Evolutionary conservation across 345 rosid genomes (phyloP).

Genomic region (Eutrema japonicum): DNA sequence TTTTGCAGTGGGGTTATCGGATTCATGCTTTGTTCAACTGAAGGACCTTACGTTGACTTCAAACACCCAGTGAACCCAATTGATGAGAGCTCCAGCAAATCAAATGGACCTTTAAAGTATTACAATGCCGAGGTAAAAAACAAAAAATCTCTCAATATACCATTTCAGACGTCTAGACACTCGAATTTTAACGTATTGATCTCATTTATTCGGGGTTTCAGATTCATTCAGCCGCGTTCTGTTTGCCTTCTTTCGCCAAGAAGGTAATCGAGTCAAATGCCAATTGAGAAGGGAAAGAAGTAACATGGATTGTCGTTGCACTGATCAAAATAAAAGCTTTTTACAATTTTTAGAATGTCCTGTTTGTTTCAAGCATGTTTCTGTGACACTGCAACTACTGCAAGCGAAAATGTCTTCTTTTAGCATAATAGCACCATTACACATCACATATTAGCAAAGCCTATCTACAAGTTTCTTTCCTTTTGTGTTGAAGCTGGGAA

Average conservation of each 20-base stretch:
- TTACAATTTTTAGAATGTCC: constrained; percentile 25
- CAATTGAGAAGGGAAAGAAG: constrained; percentile 27
- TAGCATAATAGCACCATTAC: constrained; percentile 24
- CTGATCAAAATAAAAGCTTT: constrained; percentile 33
- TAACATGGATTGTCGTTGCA: not conserved
- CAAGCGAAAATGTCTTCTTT: constrained; percentile 16
- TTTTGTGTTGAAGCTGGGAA: not conserved
- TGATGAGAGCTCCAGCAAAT: constrained; percentile 44
- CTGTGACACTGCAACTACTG: constrained; percentile 21
- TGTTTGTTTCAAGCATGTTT: constrained; percentile 36
- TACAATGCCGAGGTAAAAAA: constrained; percentile 62
- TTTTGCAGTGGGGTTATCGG: constrained; percentile 69
- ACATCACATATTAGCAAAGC: constrained; percentile 7
- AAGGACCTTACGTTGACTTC: constrained; percentile 69
- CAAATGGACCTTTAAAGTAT: constrained; percentile 58
- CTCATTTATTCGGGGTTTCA: constrained; percentile 34
- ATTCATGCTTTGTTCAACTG: constrained; percentile 73
- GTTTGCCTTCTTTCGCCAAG: constrained; percentile 64
- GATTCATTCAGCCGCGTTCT: constrained; percentile 66
- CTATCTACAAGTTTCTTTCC: not conserved
- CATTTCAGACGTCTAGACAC: not conserved
- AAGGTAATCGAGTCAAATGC: constrained; percentile 46
- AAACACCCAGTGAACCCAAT: constrained; percentile 54
- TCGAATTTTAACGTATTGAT: not conserved
- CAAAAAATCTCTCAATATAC: not conserved